Evolutionary conservation across 176 grass and related monocot genomes (phyloP), one percentile per base, ranked within the genome.

Genomic region (Eleusine indica): DNA sequence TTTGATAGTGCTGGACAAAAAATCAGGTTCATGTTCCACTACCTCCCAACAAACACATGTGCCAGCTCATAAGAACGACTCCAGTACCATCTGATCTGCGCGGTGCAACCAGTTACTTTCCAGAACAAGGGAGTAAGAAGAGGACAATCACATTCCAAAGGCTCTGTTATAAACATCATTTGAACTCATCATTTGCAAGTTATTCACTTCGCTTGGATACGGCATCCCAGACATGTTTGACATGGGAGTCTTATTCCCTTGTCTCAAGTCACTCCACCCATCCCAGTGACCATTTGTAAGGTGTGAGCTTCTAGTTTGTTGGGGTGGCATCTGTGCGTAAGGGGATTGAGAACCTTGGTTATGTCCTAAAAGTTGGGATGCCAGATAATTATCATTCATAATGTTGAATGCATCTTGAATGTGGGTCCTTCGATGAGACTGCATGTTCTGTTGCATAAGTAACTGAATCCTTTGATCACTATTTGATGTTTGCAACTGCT

Each of bases 401-500:
- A 77, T 87, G 39, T 88, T 87, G 80, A 90, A 94, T 53, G 76
- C 38, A 85, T 96, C 88, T 41, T 79, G 81, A 71, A 83, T 82
- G 35, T 89, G 86, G 60, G 81, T 11, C 47, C 88, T 93, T 77
- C 88, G 92, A 83, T 89, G 86, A 84, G 95, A 89, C 47, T 90
- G 87, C 47, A 93, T 30, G 38, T 84, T 86, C 43, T 89, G 91
- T 52, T 90, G 95, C 89, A 91, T 90, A 25, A 25, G 25, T 25
- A 95, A 81, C 53, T 91, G 95, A 79, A 98, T 61, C 63, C 89
- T 94, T 72, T 89, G 92, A 66, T 97, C 90, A 21, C 66, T 89
- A 70, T 91, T 90, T 82, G 92, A 84, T 82, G 86, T 75, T 78
- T 84, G 79, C 70, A 86, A 82, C 29, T 87, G 92, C 41, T 83